Evolutionary conservation across 202 grass and related monocot species (phyloP).

Genomic region (Digitaria exilis): DNA sequence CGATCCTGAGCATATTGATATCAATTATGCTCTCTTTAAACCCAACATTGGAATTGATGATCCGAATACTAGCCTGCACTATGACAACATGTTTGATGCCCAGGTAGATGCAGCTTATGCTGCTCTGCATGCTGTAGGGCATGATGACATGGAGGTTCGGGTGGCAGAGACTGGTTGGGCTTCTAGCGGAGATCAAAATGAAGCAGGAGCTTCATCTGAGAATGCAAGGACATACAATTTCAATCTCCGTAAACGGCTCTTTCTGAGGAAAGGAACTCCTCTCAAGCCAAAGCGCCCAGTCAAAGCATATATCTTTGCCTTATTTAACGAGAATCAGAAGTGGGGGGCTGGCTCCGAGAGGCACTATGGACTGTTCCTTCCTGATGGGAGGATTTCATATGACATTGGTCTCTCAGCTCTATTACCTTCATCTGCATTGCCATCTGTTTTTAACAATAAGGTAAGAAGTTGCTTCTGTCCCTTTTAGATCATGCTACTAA

Average conservation of each 20-base stretch:
- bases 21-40: conserved; percentile 93
- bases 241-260: conserved; percentile 83
- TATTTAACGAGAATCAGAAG: conserved; percentile 92
- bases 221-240: conserved; percentile 96
- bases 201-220: conserved; percentile 68
- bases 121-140: conserved; percentile 75
- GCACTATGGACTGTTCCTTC: conserved; percentile 85
- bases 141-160: conserved; percentile 81
- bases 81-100: conserved; percentile 97
- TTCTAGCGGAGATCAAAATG: conserved; percentile 68
- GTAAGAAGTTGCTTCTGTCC: conserved; percentile 43
- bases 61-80: conserved; percentile 77
- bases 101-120: conserved; percentile 96
- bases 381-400: conserved; percentile 90
- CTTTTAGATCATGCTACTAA: conserved; percentile 13
- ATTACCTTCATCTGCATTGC: conserved; percentile 62
- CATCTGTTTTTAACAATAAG: conserved; percentile 54
- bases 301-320: conserved; percentile 91
- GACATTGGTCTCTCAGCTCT: conserved; percentile 75
- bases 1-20: conserved; percentile 73
- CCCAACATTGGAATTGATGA: conserved; percentile 76
- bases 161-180: conserved; percentile 97
- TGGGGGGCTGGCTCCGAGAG: conserved; percentile 61
- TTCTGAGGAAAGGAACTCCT: conserved; percentile 91
- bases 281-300: conserved; percentile 72